Base-by-base conservation (phyloP, 495 filamentous ascomycete species). In the Hypoxylon rickii region DNA sequence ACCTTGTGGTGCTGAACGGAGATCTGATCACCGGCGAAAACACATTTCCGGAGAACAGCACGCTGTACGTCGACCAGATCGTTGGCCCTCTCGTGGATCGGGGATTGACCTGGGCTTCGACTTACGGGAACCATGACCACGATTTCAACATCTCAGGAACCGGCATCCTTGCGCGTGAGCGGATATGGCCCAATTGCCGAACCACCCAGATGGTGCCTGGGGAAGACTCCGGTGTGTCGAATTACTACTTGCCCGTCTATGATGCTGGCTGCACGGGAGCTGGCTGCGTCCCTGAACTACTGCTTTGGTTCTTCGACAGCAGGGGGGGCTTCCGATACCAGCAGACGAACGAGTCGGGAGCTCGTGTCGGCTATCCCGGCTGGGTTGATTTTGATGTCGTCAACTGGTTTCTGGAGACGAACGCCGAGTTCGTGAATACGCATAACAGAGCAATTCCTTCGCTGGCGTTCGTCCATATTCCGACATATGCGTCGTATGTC, bases 281-380 rank as follows among this genome's bases (percentile, higher is more conserved):
- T 37, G 24, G 48, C 7, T 67, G 71, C 36, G 24, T 67, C 0
- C 69, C 71, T 0, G 68, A 68, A 10, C 70, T 86, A 10, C 56
- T 92, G 2, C 75, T 90, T 22, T 92, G 86, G 85, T 90, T 90
- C 72, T 90, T 92, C 61, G 88, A 92, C 65, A 82, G 77, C 45
- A 77, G 79, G 26, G 87, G 87, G 31, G 88, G 88, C 0, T 75
- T 73, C 38, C 58, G 70, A 19, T 83, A 77, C 58, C 79, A 84
- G 36, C 68, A 77, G 12, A 63, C 65, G 6, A 58, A 76, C 10
- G 57, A 73, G 8, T 13, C 62, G 0, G 65, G 57, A 4, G 50
- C 68, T 7, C 68, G 50, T 1, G 55, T 75, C 26, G 63, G 63
- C 5, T 67, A 73, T 51, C 68, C 72, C 2, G 64, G 76, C 58